Percentiles rank a stretch among this genome's conserved stretches.
These are phyloP conservation scores for Mycosphaerella sp. DNA, from an alignment of 2,329 filamentous ascomycete genomes.

Conservation along the genomic window DNA sequence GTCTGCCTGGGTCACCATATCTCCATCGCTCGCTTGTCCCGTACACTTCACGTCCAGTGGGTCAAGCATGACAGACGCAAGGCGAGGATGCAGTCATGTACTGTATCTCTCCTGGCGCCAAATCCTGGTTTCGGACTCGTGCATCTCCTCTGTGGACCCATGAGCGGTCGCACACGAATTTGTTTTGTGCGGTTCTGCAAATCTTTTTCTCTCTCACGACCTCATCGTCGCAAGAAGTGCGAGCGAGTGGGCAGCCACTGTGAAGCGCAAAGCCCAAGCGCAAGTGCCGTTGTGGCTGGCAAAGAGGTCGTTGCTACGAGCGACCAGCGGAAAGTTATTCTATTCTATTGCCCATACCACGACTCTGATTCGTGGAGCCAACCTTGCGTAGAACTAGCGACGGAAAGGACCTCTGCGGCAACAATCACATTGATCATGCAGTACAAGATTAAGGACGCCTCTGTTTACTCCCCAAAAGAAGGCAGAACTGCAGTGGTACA, in stretches of 20 bases:
- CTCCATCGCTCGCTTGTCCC: too few relatives aligned
- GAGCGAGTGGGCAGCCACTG: background rate
- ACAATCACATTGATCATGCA: background rate
- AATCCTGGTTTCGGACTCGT: background rate
- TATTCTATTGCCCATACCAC: background rate
- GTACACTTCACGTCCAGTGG: background rate
- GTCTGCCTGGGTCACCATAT: too few relatives aligned
- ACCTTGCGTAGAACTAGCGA: background rate
- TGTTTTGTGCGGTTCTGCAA: background rate
- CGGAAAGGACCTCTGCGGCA: too few relatives aligned
- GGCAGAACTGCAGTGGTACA: constrained; percentile 1
- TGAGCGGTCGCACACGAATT: background rate
- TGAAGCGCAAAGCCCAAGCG: background rate
- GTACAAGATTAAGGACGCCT: constrained; percentile 2
- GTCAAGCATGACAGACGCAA: background rate
- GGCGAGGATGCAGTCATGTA: constrained; percentile 1
- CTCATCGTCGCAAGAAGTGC: constrained; percentile 1
- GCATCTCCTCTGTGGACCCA: constrained; percentile 2
- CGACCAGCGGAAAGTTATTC: background rate
- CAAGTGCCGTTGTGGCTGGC: background rate
- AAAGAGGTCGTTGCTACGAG: background rate
- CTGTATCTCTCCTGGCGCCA: background rate
- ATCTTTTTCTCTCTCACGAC: constrained; percentile 2
- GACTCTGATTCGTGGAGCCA: background rate
- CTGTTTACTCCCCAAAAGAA: background rate